Conservation (phyloP, 2,329 filamentous ascomycete genomes). For the Colletotrichum lindemuthianum region DNA sequence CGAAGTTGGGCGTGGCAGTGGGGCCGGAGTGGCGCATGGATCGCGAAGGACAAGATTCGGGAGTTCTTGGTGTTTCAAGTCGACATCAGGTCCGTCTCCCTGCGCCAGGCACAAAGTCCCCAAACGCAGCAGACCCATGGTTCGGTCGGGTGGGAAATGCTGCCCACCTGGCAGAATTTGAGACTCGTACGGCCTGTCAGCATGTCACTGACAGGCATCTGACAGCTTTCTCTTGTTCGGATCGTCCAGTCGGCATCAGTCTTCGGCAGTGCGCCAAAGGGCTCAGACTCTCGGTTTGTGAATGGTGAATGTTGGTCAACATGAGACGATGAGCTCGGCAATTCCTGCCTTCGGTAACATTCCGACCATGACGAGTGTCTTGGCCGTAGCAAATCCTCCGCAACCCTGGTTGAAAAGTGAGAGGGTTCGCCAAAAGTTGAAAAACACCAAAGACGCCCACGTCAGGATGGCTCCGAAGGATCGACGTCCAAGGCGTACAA, state of each 20-base stretch:
- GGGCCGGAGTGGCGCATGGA: conserved; percentile 28
- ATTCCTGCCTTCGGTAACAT: conserved; percentile 19
- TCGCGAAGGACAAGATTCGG: conserved; percentile 1
- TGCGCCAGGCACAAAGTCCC: too few relatives aligned
- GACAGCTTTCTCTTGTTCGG: not conserved
- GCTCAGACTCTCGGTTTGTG: not conserved
- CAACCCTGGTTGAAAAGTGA: conserved; percentile 4
- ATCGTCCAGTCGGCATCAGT: conserved; percentile 16
- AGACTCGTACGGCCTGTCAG: conserved; percentile 22
- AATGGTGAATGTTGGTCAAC: not conserved
- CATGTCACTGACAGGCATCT: conserved; percentile 5
- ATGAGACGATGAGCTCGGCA: not conserved
- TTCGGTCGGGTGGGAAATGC: not conserved
- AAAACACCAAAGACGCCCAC: conserved; percentile 2
- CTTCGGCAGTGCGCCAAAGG: conserved; percentile 16
- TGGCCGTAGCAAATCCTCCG: conserved; percentile 12
- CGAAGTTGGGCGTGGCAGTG: conserved; percentile 22
- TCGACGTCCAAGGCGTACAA: not conserved
- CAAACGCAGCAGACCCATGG: too few relatives aligned
- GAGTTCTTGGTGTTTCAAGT: conserved; percentile 29
- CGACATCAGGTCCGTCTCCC: conserved; percentile 20
- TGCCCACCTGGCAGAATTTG: not conserved
- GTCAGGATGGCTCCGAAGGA: conserved; percentile 2
- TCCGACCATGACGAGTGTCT: conserved; percentile 8
- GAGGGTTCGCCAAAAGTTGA: conserved; percentile 7